Percentiles rank a stretch among this genome's conserved stretches.
Conservation (phyloP, 306 rosid genomes). For the Cucurbita moschata region DNA sequence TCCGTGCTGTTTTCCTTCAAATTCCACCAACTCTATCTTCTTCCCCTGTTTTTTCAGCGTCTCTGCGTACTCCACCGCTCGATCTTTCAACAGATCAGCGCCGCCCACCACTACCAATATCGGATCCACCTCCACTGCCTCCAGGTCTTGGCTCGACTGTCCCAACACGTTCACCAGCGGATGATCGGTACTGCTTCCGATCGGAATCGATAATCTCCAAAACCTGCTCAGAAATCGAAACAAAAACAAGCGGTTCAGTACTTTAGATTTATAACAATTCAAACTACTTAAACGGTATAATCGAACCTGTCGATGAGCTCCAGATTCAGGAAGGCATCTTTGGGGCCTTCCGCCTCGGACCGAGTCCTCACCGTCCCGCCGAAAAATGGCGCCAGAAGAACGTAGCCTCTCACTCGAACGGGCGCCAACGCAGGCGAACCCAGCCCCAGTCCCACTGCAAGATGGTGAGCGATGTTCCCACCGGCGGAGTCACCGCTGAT, state of each 20-base stretch:
- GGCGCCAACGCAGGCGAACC: constrained; percentile 39
- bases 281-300: too few species aligned
- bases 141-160: constrained; percentile 32
- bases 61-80: constrained; percentile 44
- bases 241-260: background rate
- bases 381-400: constrained; percentile 65
- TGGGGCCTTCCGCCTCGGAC: constrained; percentile 61
- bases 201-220: constrained; percentile 76
- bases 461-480: constrained; percentile 54
- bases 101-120: constrained; percentile 52
- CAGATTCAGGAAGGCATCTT: constrained; percentile 65
- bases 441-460: constrained; percentile 37
- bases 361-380: constrained; percentile 40
- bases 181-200: constrained; percentile 46
- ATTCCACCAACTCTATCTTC: constrained; percentile 41
- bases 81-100: constrained; percentile 55
- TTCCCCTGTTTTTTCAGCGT: constrained; percentile 51
- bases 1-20: constrained; percentile 72
- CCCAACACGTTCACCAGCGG: constrained; percentile 79
- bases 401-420: constrained; percentile 47
- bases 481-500: constrained; percentile 85
- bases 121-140: constrained; percentile 37
- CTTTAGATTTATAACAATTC: too few species aligned
- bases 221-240: constrained; percentile 19
- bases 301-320: constrained; percentile 67